A percentile compares a stretch with the other conserved stretches of the same genome.
Conservation (phyloP, 345 rosid species). For the Populus pruinosa region DNA sequence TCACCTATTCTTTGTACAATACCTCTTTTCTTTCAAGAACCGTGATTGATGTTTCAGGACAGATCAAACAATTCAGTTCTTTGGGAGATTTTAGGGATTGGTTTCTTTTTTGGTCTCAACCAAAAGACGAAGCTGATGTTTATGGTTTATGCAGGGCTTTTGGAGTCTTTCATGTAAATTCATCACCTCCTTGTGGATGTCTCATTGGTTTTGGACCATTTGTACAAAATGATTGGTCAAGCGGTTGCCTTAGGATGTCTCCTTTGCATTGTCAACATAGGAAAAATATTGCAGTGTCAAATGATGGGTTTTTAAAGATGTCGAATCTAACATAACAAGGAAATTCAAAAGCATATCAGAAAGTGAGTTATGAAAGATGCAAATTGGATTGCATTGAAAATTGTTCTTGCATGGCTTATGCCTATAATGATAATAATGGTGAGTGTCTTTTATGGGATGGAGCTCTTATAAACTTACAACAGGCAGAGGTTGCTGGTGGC, state of each 20-base stretch:
- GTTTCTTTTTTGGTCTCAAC: conserved; percentile 21
- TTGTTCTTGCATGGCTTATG: background rate
- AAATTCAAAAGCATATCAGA: background rate
- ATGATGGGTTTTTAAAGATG: conserved; percentile 5
- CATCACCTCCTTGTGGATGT: background rate
- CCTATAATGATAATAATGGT: background rate
- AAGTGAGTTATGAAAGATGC: background rate
- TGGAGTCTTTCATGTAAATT: background rate
- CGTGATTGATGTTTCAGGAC: conserved; percentile 8
- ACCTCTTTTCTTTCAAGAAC: background rate
- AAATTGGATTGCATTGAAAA: background rate
- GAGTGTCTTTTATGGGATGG: background rate
- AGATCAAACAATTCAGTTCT: conserved; percentile 10
- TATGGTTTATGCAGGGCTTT: conserved; percentile 29
- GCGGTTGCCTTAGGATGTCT: too few species aligned
- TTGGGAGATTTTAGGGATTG: background rate
- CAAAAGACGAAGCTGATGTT: conserved; percentile 1
- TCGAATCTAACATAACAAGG: background rate
- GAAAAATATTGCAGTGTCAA: background rate
- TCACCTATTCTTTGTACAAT: conserved; percentile 24
- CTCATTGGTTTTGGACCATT: background rate
- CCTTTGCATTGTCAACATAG: background rate
- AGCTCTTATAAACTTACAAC: background rate
- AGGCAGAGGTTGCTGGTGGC: background rate
- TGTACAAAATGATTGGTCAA: background rate